These are phyloP conservation scores for Vanderwaltozyma tropicalis DNA, from an alignment of 805 yeast species.

Conservation along the genomic window DNA sequence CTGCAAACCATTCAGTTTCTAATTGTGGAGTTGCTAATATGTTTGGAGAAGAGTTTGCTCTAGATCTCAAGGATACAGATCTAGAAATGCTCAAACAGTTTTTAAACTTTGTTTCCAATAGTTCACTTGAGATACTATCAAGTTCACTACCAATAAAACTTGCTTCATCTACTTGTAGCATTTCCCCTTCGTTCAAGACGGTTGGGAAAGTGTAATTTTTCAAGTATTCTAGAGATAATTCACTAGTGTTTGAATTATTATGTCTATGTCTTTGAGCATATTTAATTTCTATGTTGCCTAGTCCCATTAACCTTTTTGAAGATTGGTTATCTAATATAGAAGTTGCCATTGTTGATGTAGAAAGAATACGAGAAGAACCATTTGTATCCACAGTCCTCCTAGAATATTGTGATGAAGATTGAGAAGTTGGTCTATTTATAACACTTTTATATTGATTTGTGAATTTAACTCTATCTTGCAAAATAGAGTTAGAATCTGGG, in stretches of 20 bases:
- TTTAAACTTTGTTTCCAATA: neutral
- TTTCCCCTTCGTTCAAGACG: conserved; percentile 14
- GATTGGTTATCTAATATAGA: conserved; percentile 12
- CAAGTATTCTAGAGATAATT: conserved; percentile 18
- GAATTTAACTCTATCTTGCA: neutral
- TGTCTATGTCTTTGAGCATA: conserved; percentile 3
- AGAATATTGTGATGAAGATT: conserved; percentile 9
- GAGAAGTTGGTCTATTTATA: neutral
- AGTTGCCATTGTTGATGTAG: conserved; percentile 26
- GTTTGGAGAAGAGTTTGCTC: conserved; percentile 13
- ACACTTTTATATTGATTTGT: neutral
- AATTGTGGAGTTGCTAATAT: conserved; percentile 11
- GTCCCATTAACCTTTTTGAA: conserved; percentile 6
- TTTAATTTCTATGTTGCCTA: conserved; percentile 13
- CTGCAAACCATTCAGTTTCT: conserved; percentile 10
- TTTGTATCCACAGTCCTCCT: conserved; percentile 5
- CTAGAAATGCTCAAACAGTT: neutral
- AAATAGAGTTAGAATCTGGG: neutral
- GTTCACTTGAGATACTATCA: neutral
- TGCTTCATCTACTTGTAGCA: neutral
- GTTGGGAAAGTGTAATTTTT: conserved; percentile 26
- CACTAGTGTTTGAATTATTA: conserved; percentile 7
- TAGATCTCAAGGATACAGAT: neutral
- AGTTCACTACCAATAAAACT: neutral
- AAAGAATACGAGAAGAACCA: conserved; percentile 16